These are phyloP conservation scores for Casaregolazyma suthepensis DNA, from an alignment of 1,139 yeast genomes.

Conservation along the genomic window DNA sequence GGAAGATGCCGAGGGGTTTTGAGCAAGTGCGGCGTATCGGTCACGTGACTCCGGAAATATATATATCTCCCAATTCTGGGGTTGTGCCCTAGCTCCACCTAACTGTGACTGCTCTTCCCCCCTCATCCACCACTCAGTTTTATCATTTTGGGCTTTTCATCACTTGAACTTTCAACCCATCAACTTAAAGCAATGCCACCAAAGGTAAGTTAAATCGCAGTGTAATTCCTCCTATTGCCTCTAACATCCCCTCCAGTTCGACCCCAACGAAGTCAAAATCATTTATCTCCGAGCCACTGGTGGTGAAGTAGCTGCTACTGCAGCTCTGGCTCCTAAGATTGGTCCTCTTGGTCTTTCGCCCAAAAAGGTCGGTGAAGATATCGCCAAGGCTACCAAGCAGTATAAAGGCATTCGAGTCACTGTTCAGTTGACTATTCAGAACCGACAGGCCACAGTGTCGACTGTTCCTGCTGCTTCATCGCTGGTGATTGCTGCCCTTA, in stretches of 20 bases:
- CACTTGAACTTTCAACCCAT: neutral
- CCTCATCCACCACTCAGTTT: neutral
- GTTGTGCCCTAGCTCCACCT: neutral
- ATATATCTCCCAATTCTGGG: neutral
- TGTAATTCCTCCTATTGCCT: neutral
- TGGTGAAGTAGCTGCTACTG: constrained; percentile 99
- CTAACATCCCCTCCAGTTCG: constrained; percentile 38
- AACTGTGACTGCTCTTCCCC: neutral
- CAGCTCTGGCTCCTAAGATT: constrained; percentile 99
- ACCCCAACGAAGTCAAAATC: constrained; percentile 97
- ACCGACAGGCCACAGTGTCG: constrained; percentile 99
- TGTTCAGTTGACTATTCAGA: constrained; percentile 96
- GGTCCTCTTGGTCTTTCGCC: constrained; percentile 99
- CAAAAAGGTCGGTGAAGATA: constrained; percentile 99
- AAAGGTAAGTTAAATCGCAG: constrained; percentile 13
- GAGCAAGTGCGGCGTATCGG: neutral
- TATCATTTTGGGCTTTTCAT: neutral
- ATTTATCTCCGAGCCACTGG: constrained; percentile 99
- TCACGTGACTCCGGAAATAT: neutral
- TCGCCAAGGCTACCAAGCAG: constrained; percentile 99
- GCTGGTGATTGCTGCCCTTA: constrained; percentile 96
- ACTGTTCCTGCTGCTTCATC: constrained; percentile 99
- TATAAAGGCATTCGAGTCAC: constrained; percentile 99
- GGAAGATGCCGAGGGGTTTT: neutral
- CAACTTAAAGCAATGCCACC: constrained; percentile 19